These are phyloP conservation scores for Citrus sp. DNA, from an alignment of 345 rosid species.

Conservation along the genomic window DNA sequence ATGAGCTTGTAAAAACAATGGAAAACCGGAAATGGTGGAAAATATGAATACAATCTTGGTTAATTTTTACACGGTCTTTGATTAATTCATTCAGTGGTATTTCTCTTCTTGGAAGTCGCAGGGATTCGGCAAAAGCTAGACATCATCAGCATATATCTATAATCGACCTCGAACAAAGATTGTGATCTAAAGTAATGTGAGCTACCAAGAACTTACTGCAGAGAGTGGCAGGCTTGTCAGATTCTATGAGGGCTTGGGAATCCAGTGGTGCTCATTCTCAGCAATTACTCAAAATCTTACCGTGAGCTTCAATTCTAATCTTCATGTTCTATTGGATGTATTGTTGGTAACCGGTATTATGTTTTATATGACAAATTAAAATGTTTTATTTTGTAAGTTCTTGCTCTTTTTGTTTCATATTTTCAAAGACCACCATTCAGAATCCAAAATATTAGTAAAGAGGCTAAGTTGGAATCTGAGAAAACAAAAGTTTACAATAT, in stretches of 20 bases:
- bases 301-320: background rate
- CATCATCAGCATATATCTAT: background rate
- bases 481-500: background rate
- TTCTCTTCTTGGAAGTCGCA: background rate
- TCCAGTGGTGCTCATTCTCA: background rate
- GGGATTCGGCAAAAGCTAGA: background rate
- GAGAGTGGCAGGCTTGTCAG: background rate
- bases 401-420: background rate
- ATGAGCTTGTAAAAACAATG: slow-evolving; percentile 67
- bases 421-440: background rate
- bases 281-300: background rate
- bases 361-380: background rate
- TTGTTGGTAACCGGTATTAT: background rate
- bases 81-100: background rate
- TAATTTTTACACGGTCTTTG: background rate
- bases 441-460: background rate
- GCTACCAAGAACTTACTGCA: background rate
- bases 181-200: background rate
- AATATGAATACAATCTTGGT: slow-evolving; percentile 17
- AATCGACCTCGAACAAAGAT: background rate
- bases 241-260: background rate
- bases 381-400: background rate
- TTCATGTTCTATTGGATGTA: background rate
- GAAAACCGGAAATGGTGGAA: slow-evolving; percentile 78
- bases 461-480: background rate